phyloP scores from a whole-genome alignment of 2,329 filamentous ascomycete species.

The Trichoderma sp. region DNA sequence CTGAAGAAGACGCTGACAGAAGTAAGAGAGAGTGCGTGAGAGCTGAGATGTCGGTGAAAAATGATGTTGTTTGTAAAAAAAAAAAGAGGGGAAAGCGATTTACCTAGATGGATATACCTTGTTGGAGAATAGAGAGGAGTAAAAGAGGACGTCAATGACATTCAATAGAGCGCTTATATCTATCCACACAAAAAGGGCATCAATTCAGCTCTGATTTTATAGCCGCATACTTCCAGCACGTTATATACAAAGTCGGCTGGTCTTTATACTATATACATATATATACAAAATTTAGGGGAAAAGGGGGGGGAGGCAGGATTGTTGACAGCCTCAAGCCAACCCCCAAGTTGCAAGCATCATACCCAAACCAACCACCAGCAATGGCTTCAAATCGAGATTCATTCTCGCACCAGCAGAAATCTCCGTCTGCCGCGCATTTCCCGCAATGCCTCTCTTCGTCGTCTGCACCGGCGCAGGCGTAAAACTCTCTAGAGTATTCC shows the following conservation, averaged over 20 bases:
- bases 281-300: not conserved
- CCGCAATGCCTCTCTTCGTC: not conserved
- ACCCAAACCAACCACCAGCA: not conserved
- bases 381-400: not conserved
- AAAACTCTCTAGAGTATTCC: not conserved
- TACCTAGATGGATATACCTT: not conserved
- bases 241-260: slow-evolving; percentile 1
- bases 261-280: not conserved
- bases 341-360: slow-evolving; percentile 3
- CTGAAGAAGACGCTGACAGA: slow-evolving; percentile 51
- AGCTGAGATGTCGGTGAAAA: not conserved
- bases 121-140: not conserved
- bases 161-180: not conserved
- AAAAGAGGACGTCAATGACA: not conserved
- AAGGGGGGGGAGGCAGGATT: no score
- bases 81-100: not conserved
- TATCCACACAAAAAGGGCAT: not conserved
- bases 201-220: not conserved
- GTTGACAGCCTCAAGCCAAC: not conserved
- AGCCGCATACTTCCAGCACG: not conserved
- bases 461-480: not conserved
- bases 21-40: slow-evolving; percentile 32
- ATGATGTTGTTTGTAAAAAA: not conserved
- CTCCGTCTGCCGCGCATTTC: not conserved
- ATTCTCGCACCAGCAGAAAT: not conserved